Percentiles rank a stretch among this genome's conserved stretches.
These are phyloP conservation scores for Sinapis alba DNA, from an alignment of 441 rosid genomes.

Conservation along the genomic window DNA sequence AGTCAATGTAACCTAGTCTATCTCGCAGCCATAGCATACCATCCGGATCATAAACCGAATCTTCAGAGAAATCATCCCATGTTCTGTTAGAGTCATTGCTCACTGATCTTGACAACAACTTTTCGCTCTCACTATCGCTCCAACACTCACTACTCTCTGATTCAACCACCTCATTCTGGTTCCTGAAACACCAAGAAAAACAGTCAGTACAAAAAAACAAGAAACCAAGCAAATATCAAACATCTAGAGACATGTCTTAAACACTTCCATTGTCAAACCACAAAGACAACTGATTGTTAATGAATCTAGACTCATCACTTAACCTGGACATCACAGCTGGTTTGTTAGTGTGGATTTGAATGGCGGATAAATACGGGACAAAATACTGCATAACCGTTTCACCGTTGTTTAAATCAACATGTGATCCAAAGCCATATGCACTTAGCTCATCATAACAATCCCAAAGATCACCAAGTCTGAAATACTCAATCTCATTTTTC, in stretches of 20 bases:
- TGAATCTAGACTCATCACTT: neutral
- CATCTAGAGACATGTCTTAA: neutral
- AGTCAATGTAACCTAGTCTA: conserved; percentile 58
- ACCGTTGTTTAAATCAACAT: conserved; percentile 42
- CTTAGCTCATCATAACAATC: conserved; percentile 67
- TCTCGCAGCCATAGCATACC: conserved; percentile 33
- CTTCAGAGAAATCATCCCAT: conserved; percentile 74
- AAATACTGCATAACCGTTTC: conserved; percentile 58
- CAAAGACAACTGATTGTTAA: neutral
- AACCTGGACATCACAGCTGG: conserved; percentile 48
- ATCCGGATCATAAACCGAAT: conserved; percentile 52
- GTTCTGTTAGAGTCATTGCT: conserved; percentile 66
- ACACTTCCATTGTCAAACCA: neutral
- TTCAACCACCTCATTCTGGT: conserved; percentile 44
- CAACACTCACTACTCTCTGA: conserved; percentile 60
- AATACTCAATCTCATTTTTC: conserved; percentile 54
- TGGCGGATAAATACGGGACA: conserved; percentile 74
- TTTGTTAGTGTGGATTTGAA: conserved; percentile 63
- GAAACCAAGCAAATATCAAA: neutral
- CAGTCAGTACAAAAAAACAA: neutral
- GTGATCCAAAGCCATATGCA: conserved; percentile 64
- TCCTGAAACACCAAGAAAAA: conserved; percentile 38
- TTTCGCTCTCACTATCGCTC: conserved; percentile 68
- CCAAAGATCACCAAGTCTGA: conserved; percentile 72
- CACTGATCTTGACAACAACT: conserved; percentile 59